These are phyloP conservation scores for Saururus chinensis DNA, from an alignment of 164 flowering plant genomes.

Conservation along the genomic window DNA sequence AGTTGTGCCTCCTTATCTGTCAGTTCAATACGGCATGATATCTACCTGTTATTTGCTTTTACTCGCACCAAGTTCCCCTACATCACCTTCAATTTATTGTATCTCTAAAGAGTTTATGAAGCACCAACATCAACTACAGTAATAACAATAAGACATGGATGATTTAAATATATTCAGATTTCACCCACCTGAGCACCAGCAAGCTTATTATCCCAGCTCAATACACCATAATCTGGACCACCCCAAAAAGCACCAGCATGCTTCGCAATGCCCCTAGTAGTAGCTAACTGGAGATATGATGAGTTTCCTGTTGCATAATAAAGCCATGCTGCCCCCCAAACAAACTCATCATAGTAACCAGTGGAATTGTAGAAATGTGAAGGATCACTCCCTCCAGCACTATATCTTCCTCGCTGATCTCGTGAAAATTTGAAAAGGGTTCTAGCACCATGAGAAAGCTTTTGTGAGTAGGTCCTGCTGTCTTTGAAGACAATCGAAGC, in stretches of 20 bases:
- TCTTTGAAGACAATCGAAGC: conserved; percentile 97
- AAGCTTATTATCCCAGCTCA: conserved; percentile 98
- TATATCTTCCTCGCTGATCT: conserved; percentile 74
- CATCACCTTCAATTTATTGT: too few relatives aligned
- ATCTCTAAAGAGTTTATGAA: too few relatives aligned
- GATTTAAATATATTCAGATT: too few relatives aligned
- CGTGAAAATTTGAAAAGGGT: conserved; percentile 71
- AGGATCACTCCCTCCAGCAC: conserved; percentile 47
- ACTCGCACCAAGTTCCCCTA: too few relatives aligned
- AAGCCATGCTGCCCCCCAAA: conserved; percentile 96
- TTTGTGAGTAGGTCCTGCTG: conserved; percentile 81
- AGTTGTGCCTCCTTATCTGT: too few relatives aligned
- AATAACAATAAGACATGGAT: too few relatives aligned
- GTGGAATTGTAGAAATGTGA: conserved; percentile 71
- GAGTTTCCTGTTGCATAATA: conserved; percentile 91
- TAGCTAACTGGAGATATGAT: conserved; percentile 70
- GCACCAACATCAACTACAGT: not conserved
- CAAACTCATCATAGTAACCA: conserved; percentile 83
- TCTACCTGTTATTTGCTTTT: too few relatives aligned
- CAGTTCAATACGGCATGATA: too few relatives aligned
- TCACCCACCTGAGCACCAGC: conserved; percentile 78
- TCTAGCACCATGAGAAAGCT: conserved; percentile 89
- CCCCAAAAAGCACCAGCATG: conserved; percentile 99
- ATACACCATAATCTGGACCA: conserved; percentile 81
- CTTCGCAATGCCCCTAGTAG: conserved; percentile 54